Evolutionary conservation across 2,329 filamentous ascomycete genomes (phyloP), one percentile per base, ranked within the genome.

Genomic region (Sporothrix luriei): DNA sequence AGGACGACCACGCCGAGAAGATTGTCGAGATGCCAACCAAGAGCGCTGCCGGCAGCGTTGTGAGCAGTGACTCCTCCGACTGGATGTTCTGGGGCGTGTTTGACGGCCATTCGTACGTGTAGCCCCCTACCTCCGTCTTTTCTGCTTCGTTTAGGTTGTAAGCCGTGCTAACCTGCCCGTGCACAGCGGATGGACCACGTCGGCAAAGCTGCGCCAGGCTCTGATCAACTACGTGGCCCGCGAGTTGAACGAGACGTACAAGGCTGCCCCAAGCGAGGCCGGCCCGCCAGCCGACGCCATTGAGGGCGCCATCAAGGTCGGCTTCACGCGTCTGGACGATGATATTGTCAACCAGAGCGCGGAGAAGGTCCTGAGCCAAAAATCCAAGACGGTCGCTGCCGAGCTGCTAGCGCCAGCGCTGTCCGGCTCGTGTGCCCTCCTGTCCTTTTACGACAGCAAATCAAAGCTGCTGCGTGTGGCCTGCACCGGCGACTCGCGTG

Each of bases 31-130:
- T 97, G 10, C 91, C 92, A 4, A 85, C 85, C 68, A 85, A 75
- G 80, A 43, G 43, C 16, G 66, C 29, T 7, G 85, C 77, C 80
- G 75, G 73, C 46, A 76, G 75, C 29, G 75, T 76, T 26, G 75
- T 78, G 46, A 78, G 84, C 49, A 84, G 85, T 19, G 73, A 84
- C 21, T 88, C 84, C 71, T 92, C 87, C 72, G 96, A 99, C 80
- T 99, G 95, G 95, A 98, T 98, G 93, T 99, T 99, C 79, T 99
- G 96, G 95, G 95, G 94, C 70, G 94, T 99, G 21, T 99, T 98
- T 79, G 95, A 99, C 77, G 95, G 95, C 0, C 95, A 99, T 80
- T 92, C 92, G 92, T 94, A 82, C 80, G 87, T 85, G 16, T n/a
- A 26, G 1, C 49, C 29, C 4, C 3, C 9, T 46, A n/a, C 16